Evolutionary conservation across 2,329 filamentous ascomycete species (phyloP).

Genomic region (Zymoseptoria brevis): DNA sequence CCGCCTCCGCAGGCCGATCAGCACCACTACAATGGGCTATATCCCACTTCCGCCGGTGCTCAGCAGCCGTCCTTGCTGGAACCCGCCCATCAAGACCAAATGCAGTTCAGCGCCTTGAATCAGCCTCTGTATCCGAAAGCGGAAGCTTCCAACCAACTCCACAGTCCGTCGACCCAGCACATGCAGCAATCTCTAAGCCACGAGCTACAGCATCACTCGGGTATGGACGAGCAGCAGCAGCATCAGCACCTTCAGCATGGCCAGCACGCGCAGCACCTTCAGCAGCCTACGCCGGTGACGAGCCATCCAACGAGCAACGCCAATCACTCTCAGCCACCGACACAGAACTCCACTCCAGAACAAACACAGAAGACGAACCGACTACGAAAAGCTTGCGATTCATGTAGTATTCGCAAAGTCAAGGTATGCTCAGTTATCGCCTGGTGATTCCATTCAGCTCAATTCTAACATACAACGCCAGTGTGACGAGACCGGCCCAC

Average conservation of each 20-base stretch:
- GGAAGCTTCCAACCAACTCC: slow-evolving; percentile 20
- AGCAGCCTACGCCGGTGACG: slow-evolving; percentile 19
- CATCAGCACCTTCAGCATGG: slow-evolving; percentile 25
- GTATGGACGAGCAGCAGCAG: slow-evolving; percentile 20
- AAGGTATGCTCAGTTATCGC: slow-evolving; percentile 24
- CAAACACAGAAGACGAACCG: slow-evolving; percentile 29
- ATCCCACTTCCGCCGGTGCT: slow-evolving; percentile 24
- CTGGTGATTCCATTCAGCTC: not conserved
- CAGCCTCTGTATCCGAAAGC: slow-evolving; percentile 30
- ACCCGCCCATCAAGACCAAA: slow-evolving; percentile 26
- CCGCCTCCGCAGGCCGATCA: slow-evolving; percentile 29
- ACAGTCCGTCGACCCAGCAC: slow-evolving; percentile 23
- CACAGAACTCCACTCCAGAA: slow-evolving; percentile 17
- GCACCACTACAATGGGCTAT: slow-evolving; percentile 30
- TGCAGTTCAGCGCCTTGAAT: slow-evolving; percentile 28
- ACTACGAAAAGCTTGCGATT: slow-evolving; percentile 35
- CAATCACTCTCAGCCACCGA: slow-evolving; percentile 17
- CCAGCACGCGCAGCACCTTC: slow-evolving; percentile 15
- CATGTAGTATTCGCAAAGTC: slow-evolving; percentile 34
- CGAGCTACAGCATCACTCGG: slow-evolving; percentile 24
- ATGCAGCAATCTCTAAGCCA: slow-evolving; percentile 25
- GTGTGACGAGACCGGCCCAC: slow-evolving; percentile 60
- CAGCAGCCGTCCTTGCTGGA: slow-evolving; percentile 28
- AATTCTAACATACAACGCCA: slow-evolving; percentile 24
- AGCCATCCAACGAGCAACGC: slow-evolving; percentile 19